A percentile compares a stretch with the other conserved stretches of the same genome.
Evolutionary conservation across 2,329 filamentous ascomycete genomes (phyloP).

Genomic region (Leptographium lundbergii): DNA sequence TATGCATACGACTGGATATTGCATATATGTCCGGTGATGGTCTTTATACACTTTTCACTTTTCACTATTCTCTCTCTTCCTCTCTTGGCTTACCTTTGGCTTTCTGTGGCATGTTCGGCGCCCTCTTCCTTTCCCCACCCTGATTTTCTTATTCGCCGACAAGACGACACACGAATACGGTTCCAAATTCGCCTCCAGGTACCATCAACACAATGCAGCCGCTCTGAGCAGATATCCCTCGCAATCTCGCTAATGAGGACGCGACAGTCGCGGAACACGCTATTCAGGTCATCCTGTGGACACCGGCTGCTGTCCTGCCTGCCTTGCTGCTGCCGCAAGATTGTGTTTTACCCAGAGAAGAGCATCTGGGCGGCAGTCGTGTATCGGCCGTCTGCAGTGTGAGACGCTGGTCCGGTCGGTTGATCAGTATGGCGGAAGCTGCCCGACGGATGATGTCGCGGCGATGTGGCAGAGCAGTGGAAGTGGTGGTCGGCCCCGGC

Average conservation of each 20-base stretch:
- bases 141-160: background rate
- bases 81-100: background rate
- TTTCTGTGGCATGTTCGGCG: background rate
- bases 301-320: background rate
- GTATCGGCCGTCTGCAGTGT: background rate
- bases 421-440: background rate
- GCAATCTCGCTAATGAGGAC: background rate
- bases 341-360: background rate
- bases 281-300: background rate
- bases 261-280: background rate
- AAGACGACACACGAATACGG: background rate
- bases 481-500: background rate
- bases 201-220: background rate
- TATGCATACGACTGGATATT: background rate
- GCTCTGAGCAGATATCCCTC: background rate
- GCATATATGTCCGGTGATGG: background rate
- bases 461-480: background rate
- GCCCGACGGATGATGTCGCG: background rate
- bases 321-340: background rate
- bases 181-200: background rate
- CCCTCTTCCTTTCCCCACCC: background rate
- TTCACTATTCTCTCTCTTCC: background rate
- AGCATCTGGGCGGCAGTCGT: background rate
- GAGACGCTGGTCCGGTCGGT: too few species aligned
- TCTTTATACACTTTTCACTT: background rate